phyloP scores from a whole-genome alignment of 805 yeast genomes.

The Candida parachauliodes region DNA sequence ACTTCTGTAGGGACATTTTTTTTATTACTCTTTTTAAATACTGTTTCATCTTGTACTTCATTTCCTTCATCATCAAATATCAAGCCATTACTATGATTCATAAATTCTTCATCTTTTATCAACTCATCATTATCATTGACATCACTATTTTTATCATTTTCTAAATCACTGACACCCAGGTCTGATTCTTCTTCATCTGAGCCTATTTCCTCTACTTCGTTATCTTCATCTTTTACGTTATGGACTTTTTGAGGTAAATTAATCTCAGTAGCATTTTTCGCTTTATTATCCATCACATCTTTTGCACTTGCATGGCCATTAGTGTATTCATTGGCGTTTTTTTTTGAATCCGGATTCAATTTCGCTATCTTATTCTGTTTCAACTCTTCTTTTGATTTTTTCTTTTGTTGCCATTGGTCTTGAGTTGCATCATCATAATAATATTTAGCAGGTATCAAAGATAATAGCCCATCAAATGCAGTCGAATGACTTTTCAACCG shows the following conservation, averaged over 20 bases:
- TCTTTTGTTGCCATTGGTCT: slow-evolving; percentile 87
- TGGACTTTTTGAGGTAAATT: slow-evolving; percentile 26
- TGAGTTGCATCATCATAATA: slow-evolving; percentile 89
- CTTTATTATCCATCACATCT: slow-evolving; percentile 55
- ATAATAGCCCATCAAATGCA: slow-evolving; percentile 84
- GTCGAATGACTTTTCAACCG: slow-evolving; percentile 73
- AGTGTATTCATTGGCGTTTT: slow-evolving; percentile 39
- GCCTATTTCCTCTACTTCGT: slow-evolving; percentile 7
- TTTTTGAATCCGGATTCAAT: slow-evolving; percentile 62
- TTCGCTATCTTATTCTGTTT: slow-evolving; percentile 63
- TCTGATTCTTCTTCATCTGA: neutral
- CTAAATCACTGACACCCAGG: slow-evolving; percentile 3
- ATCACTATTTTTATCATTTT: slow-evolving; percentile 14
- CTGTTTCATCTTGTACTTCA: slow-evolving; percentile 14
- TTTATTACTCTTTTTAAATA: slow-evolving; percentile 9
- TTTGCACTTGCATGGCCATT: slow-evolving; percentile 50
- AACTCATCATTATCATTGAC: slow-evolving; percentile 21
- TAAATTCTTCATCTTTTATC: slow-evolving; percentile 21
- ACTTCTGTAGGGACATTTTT: slow-evolving; percentile 19
- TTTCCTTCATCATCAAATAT: slow-evolving; percentile 65
- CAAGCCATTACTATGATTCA: slow-evolving; percentile 27
- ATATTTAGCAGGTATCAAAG: slow-evolving; percentile 90
- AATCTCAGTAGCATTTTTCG: slow-evolving; percentile 50
- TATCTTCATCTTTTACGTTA: slow-evolving; percentile 8
- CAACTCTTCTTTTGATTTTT: slow-evolving; percentile 63